phyloP scores from a whole-genome alignment of 495 filamentous ascomycete genomes.

The Halenospora varia region DNA sequence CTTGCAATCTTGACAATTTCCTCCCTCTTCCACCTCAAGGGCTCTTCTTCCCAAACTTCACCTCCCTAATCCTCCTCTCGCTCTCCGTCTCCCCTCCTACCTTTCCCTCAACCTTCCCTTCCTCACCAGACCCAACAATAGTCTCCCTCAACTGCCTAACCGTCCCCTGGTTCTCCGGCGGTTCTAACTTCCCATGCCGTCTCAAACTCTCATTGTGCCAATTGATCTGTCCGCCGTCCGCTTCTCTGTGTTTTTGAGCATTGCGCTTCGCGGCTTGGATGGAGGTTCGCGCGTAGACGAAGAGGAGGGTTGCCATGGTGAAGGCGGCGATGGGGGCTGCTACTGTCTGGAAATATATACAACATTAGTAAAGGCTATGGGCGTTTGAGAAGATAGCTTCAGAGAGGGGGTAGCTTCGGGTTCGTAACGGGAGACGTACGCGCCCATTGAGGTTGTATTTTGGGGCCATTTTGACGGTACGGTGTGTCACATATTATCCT shows the following conservation, averaged over 20 bases:
- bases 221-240: slow-evolving; percentile 42
- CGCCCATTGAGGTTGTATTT: slow-evolving; percentile 24
- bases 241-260: slow-evolving; percentile 38
- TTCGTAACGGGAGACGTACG: slow-evolving; percentile 7
- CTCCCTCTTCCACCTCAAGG: background rate
- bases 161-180: slow-evolving; percentile 25
- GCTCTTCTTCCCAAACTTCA: slow-evolving; percentile 2
- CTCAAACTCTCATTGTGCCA: slow-evolving; percentile 42
- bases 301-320: slow-evolving; percentile 43
- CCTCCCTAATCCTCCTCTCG: slow-evolving; percentile 14
- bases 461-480: slow-evolving; percentile 14
- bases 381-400: background rate
- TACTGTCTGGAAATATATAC: slow-evolving; percentile 30
- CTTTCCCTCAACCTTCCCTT: slow-evolving; percentile 2
- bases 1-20: no score
- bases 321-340: slow-evolving; percentile 43
- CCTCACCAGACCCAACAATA: background rate
- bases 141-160: slow-evolving; percentile 16
- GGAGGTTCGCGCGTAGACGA: slow-evolving; percentile 37
- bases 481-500: slow-evolving; percentile 8
- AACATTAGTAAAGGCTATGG: slow-evolving; percentile 1
- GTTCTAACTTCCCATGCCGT: slow-evolving; percentile 37
- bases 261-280: slow-evolving; percentile 40
- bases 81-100: slow-evolving; percentile 8
- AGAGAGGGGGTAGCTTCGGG: background rate